These are phyloP conservation scores for Shiraia sp. DNA, from an alignment of 2,329 filamentous ascomycete genomes.

Conservation along the genomic window DNA sequence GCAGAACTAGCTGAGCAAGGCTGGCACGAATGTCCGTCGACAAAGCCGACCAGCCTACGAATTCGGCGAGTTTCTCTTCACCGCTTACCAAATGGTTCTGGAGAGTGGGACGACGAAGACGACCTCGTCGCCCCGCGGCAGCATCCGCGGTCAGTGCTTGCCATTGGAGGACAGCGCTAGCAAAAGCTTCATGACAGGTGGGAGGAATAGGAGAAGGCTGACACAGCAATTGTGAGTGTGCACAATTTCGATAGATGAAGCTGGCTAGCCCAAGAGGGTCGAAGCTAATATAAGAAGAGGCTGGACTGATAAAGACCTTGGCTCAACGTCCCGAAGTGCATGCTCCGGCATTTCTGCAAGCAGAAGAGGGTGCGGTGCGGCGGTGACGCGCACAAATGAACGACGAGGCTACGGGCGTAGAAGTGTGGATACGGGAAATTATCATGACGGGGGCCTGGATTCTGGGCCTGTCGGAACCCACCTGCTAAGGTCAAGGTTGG, in stretches of 20 bases:
- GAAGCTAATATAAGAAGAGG: slow-evolving; percentile 19
- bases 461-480: slow-evolving; percentile 21
- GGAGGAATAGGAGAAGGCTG: slow-evolving; percentile 10
- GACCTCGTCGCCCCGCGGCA: neutral
- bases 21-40: too few species aligned
- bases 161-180: neutral
- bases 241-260: slow-evolving; percentile 20
- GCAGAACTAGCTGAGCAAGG: too few species aligned
- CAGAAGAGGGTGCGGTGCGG: slow-evolving; percentile 18
- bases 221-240: slow-evolving; percentile 8
- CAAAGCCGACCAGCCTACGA: too few species aligned
- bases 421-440: slow-evolving; percentile 35
- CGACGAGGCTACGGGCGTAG: slow-evolving; percentile 26
- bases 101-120: neutral
- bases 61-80: too few species aligned
- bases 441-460: slow-evolving; percentile 20
- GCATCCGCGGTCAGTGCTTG: slow-evolving; percentile 5
- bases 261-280: slow-evolving; percentile 10
- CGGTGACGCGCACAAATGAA: slow-evolving; percentile 28
- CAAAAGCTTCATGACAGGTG: neutral
- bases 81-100: neutral
- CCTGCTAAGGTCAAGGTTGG: slow-evolving; percentile 3
- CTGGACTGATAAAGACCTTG: slow-evolving; percentile 14
- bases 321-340: slow-evolving; percentile 13
- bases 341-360: slow-evolving; percentile 14